phyloP scores from a whole-genome alignment of 2,329 filamentous ascomycete genomes.

The Microcyclospora tardicrescens region DNA sequence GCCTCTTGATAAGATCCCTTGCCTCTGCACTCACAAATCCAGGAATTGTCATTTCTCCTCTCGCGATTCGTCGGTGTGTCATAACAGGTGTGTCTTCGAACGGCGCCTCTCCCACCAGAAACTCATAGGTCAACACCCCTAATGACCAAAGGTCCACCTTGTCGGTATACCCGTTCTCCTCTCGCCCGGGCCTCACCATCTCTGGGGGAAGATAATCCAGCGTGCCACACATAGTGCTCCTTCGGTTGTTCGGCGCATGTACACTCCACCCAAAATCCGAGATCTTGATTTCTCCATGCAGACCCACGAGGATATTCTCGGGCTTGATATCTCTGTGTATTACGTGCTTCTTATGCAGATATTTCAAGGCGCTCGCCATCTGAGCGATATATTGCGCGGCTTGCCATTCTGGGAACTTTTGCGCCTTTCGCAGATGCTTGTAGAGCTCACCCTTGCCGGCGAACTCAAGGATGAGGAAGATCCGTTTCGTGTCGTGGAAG shows the following conservation, averaged over 20 bases:
- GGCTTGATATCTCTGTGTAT: slow-evolving; percentile 98
- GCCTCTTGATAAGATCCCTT: slow-evolving; percentile 77
- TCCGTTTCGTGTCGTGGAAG: slow-evolving; percentile 78
- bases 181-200: slow-evolving; percentile 76
- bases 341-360: slow-evolving; percentile 91
- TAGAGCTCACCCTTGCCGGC: slow-evolving; percentile 77
- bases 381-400: slow-evolving; percentile 79
- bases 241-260: slow-evolving; percentile 85
- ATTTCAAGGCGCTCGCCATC: slow-evolving; percentile 79
- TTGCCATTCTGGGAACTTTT: slow-evolving; percentile 72
- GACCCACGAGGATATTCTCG: slow-evolving; percentile 89
- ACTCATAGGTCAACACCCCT: slow-evolving; percentile 91
- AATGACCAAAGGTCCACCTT: slow-evolving; percentile 96
- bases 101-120: slow-evolving; percentile 86
- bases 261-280: slow-evolving; percentile 98
- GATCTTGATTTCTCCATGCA: slow-evolving; percentile 97
- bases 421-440: slow-evolving; percentile 69
- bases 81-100: slow-evolving; percentile 93
- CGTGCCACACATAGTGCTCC: slow-evolving; percentile 93
- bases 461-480: slow-evolving; percentile 79
- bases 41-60: slow-evolving; percentile 85
- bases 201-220: slow-evolving; percentile 95
- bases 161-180: slow-evolving; percentile 61
- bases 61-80: slow-evolving; percentile 80
- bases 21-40: slow-evolving; percentile 84